phyloP scores from a whole-genome alignment of 805 yeast genomes.

The Wickerhamiella cacticola region DNA sequence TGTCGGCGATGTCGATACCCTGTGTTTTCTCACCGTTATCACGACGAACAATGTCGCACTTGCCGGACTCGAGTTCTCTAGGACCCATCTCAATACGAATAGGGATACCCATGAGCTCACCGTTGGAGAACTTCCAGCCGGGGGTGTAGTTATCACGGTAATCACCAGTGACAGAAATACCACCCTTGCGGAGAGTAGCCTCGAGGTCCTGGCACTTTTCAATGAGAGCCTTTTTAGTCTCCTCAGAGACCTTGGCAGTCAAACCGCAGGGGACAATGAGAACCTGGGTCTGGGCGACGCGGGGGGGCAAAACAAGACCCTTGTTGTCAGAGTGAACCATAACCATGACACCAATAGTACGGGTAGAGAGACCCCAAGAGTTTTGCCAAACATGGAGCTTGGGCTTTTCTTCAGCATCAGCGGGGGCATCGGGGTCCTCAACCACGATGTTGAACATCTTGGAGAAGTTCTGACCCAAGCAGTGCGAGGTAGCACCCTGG shows the following conservation, averaged over 20 bases:
- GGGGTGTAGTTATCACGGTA: constrained; percentile 91
- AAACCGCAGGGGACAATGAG: constrained; percentile 93
- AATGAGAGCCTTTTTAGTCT: constrained; percentile 56
- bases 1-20: constrained; percentile 49
- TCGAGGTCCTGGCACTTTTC: constrained; percentile 64
- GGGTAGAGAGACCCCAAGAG: constrained; percentile 98
- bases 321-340: constrained; percentile 98
- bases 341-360: constrained; percentile 98
- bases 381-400: constrained; percentile 87
- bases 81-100: constrained; percentile 94
- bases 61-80: constrained; percentile 70
- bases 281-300: constrained; percentile 86
- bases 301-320: constrained; percentile 95
- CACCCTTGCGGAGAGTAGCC: constrained; percentile 43
- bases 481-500: constrained; percentile 98
- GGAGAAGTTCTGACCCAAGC: constrained; percentile 94
- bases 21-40: constrained; percentile 62
- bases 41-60: constrained; percentile 86
- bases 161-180: constrained; percentile 70
- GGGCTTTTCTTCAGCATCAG: constrained; percentile 45
- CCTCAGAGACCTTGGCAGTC: constrained; percentile 72
- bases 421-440: constrained; percentile 80
- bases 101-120: constrained; percentile 94
- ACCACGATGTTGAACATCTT: constrained; percentile 95
- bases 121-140: constrained; percentile 97